Evolutionary conservation across 148 eudicot genomes (phyloP).

Genomic region (Chenopodium album): DNA sequence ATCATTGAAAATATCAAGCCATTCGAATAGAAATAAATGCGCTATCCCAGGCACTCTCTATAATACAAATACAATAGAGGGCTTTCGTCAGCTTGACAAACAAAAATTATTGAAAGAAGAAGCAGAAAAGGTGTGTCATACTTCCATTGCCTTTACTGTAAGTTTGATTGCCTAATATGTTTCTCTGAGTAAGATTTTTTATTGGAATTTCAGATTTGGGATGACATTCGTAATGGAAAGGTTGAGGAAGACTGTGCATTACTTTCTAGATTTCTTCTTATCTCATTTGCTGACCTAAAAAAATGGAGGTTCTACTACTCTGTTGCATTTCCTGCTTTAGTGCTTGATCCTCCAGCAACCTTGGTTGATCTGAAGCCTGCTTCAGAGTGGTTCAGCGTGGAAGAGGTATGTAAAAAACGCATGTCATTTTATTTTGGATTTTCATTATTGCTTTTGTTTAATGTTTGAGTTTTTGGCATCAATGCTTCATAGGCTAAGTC

Average conservation of each 20-base stretch:
- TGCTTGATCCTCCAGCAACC: constrained; percentile 78
- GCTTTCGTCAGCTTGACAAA: constrained; percentile 67
- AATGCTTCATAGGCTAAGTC: constrained; percentile 66
- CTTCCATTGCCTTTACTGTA: not conserved
- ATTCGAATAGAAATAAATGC: constrained; percentile 75
- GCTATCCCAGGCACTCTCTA: constrained; percentile 74
- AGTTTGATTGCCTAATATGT: not conserved
- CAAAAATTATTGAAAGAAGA: constrained; percentile 60
- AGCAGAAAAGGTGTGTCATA: constrained; percentile 65
- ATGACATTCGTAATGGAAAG: constrained; percentile 67
- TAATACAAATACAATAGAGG: constrained; percentile 82
- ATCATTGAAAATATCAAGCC: constrained; percentile 22
- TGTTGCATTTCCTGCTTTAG: constrained; percentile 88
- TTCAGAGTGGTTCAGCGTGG: constrained; percentile 57
- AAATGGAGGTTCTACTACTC: constrained; percentile 79
- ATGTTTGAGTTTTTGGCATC: constrained; percentile 11
- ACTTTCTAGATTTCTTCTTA: constrained; percentile 76
- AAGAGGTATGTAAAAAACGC: constrained; percentile 50
- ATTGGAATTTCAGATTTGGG: constrained; percentile 60
- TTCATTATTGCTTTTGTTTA: not conserved
- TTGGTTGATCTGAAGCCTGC: constrained; percentile 70
- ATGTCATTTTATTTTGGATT: not conserved
- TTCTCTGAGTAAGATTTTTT: not conserved
- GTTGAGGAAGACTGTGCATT: constrained; percentile 70
- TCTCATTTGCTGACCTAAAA: constrained; percentile 92